Evolutionary conservation across 805 yeast genomes (phyloP), one percentile per base, ranked within the genome.

Genomic region (Nakazawaea wyomingensis): DNA sequence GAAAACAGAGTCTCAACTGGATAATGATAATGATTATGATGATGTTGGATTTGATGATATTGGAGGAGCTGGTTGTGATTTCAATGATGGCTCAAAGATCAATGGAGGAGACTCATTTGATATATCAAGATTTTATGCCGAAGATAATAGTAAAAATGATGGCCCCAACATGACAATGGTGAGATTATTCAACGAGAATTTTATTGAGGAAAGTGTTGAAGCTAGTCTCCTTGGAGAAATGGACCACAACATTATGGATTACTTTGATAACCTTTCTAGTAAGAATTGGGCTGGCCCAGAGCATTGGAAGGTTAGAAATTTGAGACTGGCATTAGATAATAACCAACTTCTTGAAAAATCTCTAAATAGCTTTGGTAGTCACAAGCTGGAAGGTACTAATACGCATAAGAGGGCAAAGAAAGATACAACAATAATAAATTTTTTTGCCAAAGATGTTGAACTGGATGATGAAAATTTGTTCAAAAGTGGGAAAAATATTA

Each of bases 211-310:
- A 39, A 20, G 46, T 4, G 54, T 50, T n/a, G 57, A 55, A 14
- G 58, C 49, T 4, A 55, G 50, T 16, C 38, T 44, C 14, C 19
- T 32, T 14, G 40, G 27, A 7, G 54, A 48, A 32, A 65, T 69
- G 20, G 60, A 74, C 47, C 56, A 62, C 24, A 75, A 73, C 46
- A 59, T 74, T 37, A 68, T 76, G 75, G 83, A 89, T 2, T 84
- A 87, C 57, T 88, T 88, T 60, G 96, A 89, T 57, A 80, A 78
- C 41, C 72, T 78, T 17, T 69, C 87, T 61, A 75, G 71, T 45
- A 64, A 70, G 26, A 84, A 79, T 57, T 90, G 97, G 96, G 76
- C 95, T 22, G 97, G 97, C 7, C 85, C 91, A 11, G 91, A 86
- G 50, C 95, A 87, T 62, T 91, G 97, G 97, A 85, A 84, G 61